Evolutionary conservation across 495 filamentous ascomycete genomes (phyloP).

Genomic region (Neurospora discreta): DNA sequence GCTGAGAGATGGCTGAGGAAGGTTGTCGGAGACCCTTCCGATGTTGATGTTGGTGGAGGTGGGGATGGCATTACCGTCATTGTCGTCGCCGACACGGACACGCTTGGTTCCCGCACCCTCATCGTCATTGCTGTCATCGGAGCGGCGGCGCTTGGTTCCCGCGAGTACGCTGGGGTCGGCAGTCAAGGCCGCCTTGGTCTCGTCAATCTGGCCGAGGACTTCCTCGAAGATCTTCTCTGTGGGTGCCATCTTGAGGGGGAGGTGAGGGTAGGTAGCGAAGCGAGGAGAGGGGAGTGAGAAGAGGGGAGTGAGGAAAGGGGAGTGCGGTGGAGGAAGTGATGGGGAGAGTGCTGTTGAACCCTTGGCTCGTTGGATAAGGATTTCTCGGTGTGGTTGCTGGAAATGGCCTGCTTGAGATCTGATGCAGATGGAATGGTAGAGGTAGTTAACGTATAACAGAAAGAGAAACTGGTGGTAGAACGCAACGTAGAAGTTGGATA

Average conservation of each 20-base stretch:
- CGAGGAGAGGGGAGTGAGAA: neutral
- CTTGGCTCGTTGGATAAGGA: neutral
- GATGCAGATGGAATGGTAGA: neutral
- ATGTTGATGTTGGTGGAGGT: neutral
- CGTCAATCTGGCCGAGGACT: neutral
- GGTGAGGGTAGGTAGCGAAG: neutral
- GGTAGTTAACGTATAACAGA: neutral
- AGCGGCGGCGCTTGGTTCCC: neutral
- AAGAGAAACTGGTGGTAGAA: neutral
- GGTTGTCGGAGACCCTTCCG: neutral
- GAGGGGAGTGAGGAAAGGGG: neutral
- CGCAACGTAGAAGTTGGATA: neutral
- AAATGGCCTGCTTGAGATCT: neutral
- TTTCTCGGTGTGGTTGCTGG: neutral
- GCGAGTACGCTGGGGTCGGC: neutral
- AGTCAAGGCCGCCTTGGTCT: neutral
- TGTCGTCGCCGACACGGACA: neutral
- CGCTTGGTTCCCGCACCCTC: neutral
- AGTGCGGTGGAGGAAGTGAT: neutral
- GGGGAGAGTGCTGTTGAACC: neutral
- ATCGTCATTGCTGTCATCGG: neutral
- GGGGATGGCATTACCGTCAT: neutral
- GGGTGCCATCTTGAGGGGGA: neutral
- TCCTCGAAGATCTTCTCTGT: neutral
- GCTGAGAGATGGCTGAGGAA: neutral